phyloP scores from a whole-genome alignment of 2,329 filamentous ascomycete species.

The Fusarium sp. region DNA sequence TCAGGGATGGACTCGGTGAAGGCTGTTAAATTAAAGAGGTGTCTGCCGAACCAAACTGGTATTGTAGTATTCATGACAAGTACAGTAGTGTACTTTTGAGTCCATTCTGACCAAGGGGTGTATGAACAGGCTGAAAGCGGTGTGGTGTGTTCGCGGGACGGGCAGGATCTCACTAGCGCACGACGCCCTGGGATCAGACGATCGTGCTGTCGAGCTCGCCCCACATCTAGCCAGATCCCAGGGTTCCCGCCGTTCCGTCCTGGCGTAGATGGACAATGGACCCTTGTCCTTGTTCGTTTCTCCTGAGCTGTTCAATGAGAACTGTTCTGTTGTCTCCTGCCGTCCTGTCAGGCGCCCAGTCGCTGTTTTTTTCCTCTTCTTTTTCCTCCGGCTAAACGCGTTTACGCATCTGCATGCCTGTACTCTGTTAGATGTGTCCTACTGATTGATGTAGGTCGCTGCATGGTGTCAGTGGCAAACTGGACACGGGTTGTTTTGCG shows the following conservation, averaged over 20 bases:
- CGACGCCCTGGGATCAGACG: slow-evolving; percentile 46
- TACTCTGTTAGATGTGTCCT: slow-evolving; percentile 2
- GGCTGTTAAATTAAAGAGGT: not conserved
- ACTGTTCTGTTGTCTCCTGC: not conserved
- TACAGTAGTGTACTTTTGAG: not conserved
- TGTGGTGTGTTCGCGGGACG: slow-evolving; percentile 46
- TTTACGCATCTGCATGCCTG: not conserved
- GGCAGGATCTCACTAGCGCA: slow-evolving; percentile 47
- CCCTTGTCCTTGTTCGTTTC: slow-evolving; percentile 38
- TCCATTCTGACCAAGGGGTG: slow-evolving; percentile 19
- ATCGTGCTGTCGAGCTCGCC: slow-evolving; percentile 44
- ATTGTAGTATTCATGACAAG: not conserved
- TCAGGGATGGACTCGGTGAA: not conserved
- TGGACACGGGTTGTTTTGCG: slow-evolving; percentile 30
- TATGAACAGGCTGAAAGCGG: slow-evolving; percentile 29
- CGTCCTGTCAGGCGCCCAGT: slow-evolving; percentile 23
- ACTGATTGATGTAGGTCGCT: not conserved
- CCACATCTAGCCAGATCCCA: slow-evolving; percentile 47
- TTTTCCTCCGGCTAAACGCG: slow-evolving; percentile 35
- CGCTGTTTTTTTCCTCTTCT: not conserved
- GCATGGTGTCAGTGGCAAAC: slow-evolving; percentile 26
- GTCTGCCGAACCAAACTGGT: not conserved
- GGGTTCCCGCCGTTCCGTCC: slow-evolving; percentile 44
- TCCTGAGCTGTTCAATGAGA: slow-evolving; percentile 27
- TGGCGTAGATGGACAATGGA: slow-evolving; percentile 25